phyloP scores from a whole-genome alignment of 352 stramenopile genomes.

The Phytophthora pinifolia region DNA sequence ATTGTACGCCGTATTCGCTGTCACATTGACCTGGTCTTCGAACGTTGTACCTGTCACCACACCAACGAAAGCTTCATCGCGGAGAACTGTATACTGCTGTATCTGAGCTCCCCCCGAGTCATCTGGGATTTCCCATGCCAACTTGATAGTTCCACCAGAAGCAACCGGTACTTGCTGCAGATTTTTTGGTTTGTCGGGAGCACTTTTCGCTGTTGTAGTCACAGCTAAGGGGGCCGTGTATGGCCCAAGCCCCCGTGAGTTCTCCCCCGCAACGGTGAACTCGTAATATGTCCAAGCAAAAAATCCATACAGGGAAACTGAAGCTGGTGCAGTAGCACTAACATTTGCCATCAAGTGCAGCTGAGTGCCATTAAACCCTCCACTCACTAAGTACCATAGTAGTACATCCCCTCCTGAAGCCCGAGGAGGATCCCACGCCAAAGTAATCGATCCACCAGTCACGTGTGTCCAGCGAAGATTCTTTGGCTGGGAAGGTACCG shows the following conservation, averaged over 20 bases:
- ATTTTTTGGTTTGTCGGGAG: constrained; percentile 33
- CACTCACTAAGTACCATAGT: constrained; percentile 36
- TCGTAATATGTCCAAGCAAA: constrained; percentile 28
- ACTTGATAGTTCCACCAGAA: constrained; percentile 43
- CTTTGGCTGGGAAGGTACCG: constrained; percentile 45
- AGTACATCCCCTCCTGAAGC: constrained; percentile 35
- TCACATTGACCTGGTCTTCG: constrained; percentile 28
- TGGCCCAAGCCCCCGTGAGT: constrained; percentile 33
- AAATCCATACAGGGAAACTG: constrained; percentile 32
- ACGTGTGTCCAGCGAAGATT: constrained; percentile 24
- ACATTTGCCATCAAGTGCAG: constrained; percentile 15
- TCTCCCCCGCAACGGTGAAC: constrained; percentile 42
- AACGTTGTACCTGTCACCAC: constrained; percentile 22
- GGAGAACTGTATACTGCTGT: constrained; percentile 40
- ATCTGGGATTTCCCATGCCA: constrained; percentile 42
- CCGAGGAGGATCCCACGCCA: constrained; percentile 47
- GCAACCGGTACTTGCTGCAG: constrained; percentile 25
- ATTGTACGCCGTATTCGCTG: constrained; percentile 33
- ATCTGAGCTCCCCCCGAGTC: constrained; percentile 41
- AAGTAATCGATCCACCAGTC: constrained; percentile 42
- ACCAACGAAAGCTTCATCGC: constrained; percentile 28
- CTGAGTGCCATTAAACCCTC: not conserved
- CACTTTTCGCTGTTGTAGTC: constrained; percentile 30
- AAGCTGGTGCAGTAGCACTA: constrained; percentile 10
- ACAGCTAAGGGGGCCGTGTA: constrained; percentile 37